Percentiles rank a stretch among this genome's conserved stretches.
These are phyloP conservation scores for Myrica gale DNA, from an alignment of 306 rosid genomes.

Conservation along the genomic window DNA sequence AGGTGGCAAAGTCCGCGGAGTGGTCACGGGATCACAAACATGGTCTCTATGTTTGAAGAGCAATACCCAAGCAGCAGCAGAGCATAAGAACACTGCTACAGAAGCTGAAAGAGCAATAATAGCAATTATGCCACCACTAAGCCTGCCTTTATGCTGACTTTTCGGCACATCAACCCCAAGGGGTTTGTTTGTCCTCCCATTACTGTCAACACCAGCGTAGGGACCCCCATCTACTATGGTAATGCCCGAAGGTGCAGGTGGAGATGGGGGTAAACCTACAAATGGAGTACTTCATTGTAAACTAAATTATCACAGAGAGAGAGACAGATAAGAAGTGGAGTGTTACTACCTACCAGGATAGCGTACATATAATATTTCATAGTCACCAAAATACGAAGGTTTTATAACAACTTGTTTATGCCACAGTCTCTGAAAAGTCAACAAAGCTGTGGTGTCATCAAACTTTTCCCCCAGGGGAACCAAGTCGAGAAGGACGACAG, in stretches of 20 bases:
- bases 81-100: slow-evolving; percentile 53
- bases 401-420: slow-evolving; percentile 66
- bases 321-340: slow-evolving; percentile 16
- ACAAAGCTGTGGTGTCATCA: slow-evolving; percentile 67
- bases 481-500: slow-evolving; percentile 66
- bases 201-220: slow-evolving; percentile 44
- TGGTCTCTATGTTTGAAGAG: slow-evolving; percentile 47
- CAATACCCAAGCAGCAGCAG: slow-evolving; percentile 53
- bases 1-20: slow-evolving; percentile 39
- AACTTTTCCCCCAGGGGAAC: slow-evolving; percentile 72
- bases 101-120: slow-evolving; percentile 57
- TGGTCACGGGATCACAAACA: slow-evolving; percentile 36
- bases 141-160: slow-evolving; percentile 53
- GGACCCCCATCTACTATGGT: slow-evolving; percentile 61
- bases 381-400: slow-evolving; percentile 75
- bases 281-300: slow-evolving; percentile 23
- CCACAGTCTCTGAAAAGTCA: slow-evolving; percentile 81
- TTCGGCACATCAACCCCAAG: slow-evolving; percentile 75
- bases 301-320: slow-evolving; percentile 21
- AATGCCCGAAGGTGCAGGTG: slow-evolving; percentile 66
- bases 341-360: slow-evolving; percentile 68
- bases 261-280: slow-evolving; percentile 86
- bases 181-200: slow-evolving; percentile 72
- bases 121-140: slow-evolving; percentile 56
- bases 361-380: slow-evolving; percentile 80